Conservation (phyloP, 192 early-diverging fungal species). For the Linnemannia schmuckeri region DNA sequence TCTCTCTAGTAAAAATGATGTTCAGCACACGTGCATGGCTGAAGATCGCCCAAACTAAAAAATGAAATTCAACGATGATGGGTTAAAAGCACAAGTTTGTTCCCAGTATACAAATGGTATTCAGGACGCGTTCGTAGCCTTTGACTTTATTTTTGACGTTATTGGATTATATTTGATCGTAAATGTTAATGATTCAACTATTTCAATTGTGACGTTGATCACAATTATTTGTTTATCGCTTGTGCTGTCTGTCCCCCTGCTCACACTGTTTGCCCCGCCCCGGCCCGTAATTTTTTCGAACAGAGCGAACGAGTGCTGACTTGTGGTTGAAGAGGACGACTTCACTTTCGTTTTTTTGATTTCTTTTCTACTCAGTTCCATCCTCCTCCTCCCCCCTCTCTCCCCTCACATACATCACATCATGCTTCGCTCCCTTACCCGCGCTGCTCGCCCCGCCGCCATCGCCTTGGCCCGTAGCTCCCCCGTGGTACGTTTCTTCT, state of each 20-base stretch:
- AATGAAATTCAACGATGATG: background rate
- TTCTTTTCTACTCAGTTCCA: conserved; percentile 33
- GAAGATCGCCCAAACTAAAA: background rate
- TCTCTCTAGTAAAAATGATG: too few species aligned
- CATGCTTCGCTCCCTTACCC: conserved; percentile 59
- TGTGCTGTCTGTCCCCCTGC: background rate
- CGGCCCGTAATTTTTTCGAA: conserved; percentile 10
- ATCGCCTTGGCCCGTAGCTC: conserved; percentile 63
- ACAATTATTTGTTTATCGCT: conserved; percentile 2
- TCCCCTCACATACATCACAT: background rate
- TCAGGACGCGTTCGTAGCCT: too few species aligned
- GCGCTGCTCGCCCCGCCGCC: conserved; percentile 64
- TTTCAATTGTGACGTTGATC: too few species aligned
- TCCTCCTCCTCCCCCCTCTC: conserved; percentile 35
- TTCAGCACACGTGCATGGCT: too few species aligned
- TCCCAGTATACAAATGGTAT: too few species aligned
- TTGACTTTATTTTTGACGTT: too few species aligned
- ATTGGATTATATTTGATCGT: too few species aligned
- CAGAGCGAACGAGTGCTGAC: background rate
- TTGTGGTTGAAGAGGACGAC: too few species aligned
- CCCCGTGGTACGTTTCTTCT: conserved; percentile 57
- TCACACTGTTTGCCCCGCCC: conserved; percentile 2
- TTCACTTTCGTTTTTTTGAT: background rate
- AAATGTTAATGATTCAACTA: too few species aligned
- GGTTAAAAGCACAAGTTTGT: too few species aligned